Percentiles rank a stretch among this genome's conserved stretches.
Evolutionary conservation across 768 basidiomycete genomes (phyloP).

Genomic region (Naematelia encephala): DNA sequence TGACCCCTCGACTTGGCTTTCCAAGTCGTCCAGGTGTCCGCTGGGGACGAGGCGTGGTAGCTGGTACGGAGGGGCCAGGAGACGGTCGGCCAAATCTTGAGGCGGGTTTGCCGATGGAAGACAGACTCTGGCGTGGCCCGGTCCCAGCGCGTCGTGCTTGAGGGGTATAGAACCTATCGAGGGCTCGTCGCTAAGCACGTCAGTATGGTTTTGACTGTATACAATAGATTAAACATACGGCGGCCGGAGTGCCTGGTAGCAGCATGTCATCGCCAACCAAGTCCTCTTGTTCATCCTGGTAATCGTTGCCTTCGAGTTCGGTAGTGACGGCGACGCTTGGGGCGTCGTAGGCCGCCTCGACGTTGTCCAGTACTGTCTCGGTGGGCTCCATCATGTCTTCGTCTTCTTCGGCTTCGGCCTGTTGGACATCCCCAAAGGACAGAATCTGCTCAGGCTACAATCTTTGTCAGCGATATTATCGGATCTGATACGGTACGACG

Average conservation of each 20-base stretch:
- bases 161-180: conserved; percentile 42
- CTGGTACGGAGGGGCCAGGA: conserved; percentile 4
- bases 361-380: no score
- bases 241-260: conserved; percentile 8
- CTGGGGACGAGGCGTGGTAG: background rate
- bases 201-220: background rate
- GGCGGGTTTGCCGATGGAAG: conserved; percentile 33
- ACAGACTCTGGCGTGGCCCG: conserved; percentile 31
- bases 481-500: conserved; percentile 1
- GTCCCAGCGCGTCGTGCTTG: conserved; percentile 24
- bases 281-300: conserved; percentile 5
- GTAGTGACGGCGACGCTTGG: no score
- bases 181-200: conserved; percentile 8
- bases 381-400: no score
- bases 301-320: conserved; percentile 12
- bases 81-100: conserved; percentile 24
- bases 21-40: conserved; percentile 26
- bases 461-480: background rate
- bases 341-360: no score
- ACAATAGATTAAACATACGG: background rate
- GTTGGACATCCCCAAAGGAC: conserved; percentile 14
- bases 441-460: background rate
- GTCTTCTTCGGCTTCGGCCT: conserved; percentile 31
- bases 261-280: conserved; percentile 6
- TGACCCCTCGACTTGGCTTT: conserved; percentile 19